A percentile compares a stretch with the other conserved stretches of the same genome.
These are phyloP conservation scores for Chaetomium tenue DNA, from an alignment of 495 filamentous ascomycete genomes.

Conservation along the genomic window DNA sequence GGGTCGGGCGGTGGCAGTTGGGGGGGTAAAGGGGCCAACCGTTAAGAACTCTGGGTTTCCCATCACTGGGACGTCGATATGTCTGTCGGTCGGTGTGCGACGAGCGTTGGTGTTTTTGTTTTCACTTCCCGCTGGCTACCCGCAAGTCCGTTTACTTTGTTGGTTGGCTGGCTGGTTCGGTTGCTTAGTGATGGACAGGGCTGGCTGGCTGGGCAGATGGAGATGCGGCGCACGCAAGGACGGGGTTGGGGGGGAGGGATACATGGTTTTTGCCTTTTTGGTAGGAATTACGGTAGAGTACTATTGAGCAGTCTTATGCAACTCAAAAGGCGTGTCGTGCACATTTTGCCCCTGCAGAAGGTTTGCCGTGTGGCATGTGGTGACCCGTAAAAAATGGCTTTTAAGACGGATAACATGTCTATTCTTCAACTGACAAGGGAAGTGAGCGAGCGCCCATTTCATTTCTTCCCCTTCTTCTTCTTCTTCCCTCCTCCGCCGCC, in stretches of 20 bases:
- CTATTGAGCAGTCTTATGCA: slow-evolving; percentile 11
- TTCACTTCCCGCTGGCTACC: not conserved
- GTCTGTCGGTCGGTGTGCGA: not conserved
- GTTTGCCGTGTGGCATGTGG: not conserved
- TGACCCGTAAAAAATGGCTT: not conserved
- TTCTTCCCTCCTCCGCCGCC: slow-evolving; percentile 39
- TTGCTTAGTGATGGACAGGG: not conserved
- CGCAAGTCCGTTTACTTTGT: not conserved
- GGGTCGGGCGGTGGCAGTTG: not conserved
- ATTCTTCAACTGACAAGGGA: not conserved
- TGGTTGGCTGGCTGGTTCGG: not conserved
- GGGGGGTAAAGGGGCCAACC: not conserved
- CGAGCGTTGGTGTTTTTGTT: slow-evolving; percentile 2
- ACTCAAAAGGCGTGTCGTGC: not conserved
- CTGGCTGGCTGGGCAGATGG: slow-evolving; percentile 1
- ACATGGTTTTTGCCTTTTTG: not conserved
- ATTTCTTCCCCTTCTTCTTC: slow-evolving; percentile 75
- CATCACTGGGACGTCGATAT: not conserved
- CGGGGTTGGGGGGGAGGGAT: not conserved
- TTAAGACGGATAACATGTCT: not conserved
- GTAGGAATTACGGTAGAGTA: slow-evolving; percentile 16
- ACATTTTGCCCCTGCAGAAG: not conserved
- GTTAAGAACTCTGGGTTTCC: not conserved
- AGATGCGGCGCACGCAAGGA: not conserved
- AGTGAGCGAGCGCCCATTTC: slow-evolving; percentile 12